These are phyloP conservation scores for Tuber magnatum DNA, from an alignment of 495 filamentous ascomycete genomes.

Conservation along the genomic window DNA sequence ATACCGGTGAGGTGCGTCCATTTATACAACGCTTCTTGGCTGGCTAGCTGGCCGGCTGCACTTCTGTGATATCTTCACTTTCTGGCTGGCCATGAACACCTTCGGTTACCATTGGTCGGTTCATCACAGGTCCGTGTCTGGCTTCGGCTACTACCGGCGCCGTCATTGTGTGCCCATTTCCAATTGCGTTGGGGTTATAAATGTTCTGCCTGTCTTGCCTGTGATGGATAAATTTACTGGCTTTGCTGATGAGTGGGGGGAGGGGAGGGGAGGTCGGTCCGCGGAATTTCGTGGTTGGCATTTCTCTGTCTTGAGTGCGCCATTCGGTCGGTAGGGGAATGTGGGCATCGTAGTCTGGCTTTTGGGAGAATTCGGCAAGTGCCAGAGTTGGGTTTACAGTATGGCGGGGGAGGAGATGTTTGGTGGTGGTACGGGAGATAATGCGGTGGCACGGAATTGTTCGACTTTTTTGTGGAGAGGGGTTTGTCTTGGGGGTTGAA, in stretches of 20 bases:
- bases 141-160: not conserved
- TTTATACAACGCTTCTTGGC: not conserved
- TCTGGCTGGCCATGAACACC: not conserved
- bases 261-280: not conserved
- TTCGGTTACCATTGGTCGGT: not conserved
- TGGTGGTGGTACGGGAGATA: not conserved
- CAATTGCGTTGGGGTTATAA: not conserved
- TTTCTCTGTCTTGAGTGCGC: not conserved
- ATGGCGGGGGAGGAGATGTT: not conserved
- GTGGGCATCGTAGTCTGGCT: not conserved
- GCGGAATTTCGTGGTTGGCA: not conserved
- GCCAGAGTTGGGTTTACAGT: not conserved
- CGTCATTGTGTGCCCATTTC: not conserved
- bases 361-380: not conserved
- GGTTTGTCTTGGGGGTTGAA: not conserved
- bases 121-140: not conserved
- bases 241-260: not conserved
- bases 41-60: not conserved
- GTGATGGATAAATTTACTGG: not conserved
- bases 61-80: not conserved
- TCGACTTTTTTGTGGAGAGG: not conserved
- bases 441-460: not conserved
- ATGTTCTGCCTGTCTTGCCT: not conserved
- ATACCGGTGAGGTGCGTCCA: not conserved
- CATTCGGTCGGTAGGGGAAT: not conserved